Conservation (phyloP, 768 basidiomycete species). For the Lentinula detonsa region DNA sequence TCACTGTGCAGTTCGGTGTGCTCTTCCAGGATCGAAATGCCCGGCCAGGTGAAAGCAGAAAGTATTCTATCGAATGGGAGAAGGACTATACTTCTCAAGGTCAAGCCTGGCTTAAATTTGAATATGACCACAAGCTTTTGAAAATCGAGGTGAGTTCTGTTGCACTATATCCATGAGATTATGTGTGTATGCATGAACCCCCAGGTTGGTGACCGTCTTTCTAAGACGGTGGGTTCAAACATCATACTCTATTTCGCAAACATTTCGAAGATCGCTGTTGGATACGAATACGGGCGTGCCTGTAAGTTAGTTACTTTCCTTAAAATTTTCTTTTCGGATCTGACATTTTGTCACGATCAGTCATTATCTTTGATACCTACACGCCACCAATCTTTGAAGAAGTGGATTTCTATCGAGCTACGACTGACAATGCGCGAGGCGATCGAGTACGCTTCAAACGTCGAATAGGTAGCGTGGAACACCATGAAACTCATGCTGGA, state of each 20-base stretch:
- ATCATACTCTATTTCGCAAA: conserved; percentile 51
- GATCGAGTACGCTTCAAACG: conserved; percentile 37
- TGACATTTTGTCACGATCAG: conserved; percentile 25
- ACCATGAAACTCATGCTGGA: conserved; percentile 45
- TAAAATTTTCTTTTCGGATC: conserved; percentile 10
- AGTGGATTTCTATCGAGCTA: conserved; percentile 49
- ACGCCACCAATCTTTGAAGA: conserved; percentile 61
- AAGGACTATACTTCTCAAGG: conserved; percentile 37
- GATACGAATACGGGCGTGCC: conserved; percentile 52
- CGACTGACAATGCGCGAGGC: conserved; percentile 30
- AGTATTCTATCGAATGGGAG: conserved; percentile 71
- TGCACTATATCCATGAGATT: neutral
- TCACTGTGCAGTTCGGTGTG: conserved; percentile 62
- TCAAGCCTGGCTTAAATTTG: conserved; percentile 51
- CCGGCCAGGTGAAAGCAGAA: conserved; percentile 19
- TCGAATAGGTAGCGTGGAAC: conserved; percentile 46
- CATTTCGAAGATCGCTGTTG: conserved; percentile 55
- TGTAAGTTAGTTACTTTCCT: conserved; percentile 35
- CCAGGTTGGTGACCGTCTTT: conserved; percentile 55
- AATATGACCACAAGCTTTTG: conserved; percentile 65
- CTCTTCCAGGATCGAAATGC: conserved; percentile 33
- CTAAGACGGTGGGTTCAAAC: conserved; percentile 42
- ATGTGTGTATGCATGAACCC: neutral
- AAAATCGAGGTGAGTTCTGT: conserved; percentile 44
- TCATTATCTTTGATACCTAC: conserved; percentile 61